Percentiles rank a stretch among this genome's conserved stretches.
Evolutionary conservation across 2,329 filamentous ascomycete genomes (phyloP).

Genomic region (Amphichorda felina): DNA sequence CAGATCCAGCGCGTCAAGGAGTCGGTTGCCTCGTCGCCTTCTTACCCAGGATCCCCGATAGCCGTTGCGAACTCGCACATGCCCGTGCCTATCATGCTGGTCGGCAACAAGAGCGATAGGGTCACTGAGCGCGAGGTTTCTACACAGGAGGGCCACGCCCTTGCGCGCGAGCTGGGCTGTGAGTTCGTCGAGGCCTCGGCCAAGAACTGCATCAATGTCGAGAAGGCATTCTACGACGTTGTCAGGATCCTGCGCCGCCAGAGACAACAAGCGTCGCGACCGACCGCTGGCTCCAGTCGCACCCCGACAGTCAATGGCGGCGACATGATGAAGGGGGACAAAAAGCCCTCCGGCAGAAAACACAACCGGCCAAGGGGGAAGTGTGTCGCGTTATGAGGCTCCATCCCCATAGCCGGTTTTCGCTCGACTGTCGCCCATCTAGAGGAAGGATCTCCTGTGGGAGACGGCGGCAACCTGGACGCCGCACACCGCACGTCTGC

Average conservation of each 20-base stretch:
- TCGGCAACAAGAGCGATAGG: conserved; percentile 96
- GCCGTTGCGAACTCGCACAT: conserved; percentile 45
- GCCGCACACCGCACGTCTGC: not conserved
- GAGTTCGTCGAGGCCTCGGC: conserved; percentile 96
- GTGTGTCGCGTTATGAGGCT: conserved; percentile 26
- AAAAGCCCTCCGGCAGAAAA: conserved; percentile 20
- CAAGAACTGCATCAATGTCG: conserved; percentile 97
- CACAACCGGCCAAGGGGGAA: conserved; percentile 22
- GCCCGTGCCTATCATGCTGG: conserved; percentile 90
- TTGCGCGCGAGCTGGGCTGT: conserved; percentile 85
- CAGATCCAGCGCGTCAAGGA: conserved; percentile 98
- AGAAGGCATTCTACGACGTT: conserved; percentile 97
- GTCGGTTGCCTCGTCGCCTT: conserved; percentile 64
- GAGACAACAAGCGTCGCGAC: conserved; percentile 44
- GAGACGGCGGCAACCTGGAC: too few species aligned
- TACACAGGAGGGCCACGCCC: conserved; percentile 84
- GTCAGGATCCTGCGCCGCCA: conserved; percentile 82
- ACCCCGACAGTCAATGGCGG: conserved; percentile 26
- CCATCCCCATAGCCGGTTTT: too few species aligned
- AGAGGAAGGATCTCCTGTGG: too few species aligned
- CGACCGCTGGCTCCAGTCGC: conserved; percentile 21
- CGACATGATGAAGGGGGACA: conserved; percentile 15
- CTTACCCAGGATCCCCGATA: conserved; percentile 65
- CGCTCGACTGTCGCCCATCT: too few species aligned
- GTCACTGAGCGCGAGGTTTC: conserved; percentile 94